Percentiles rank a stretch among this genome's conserved stretches.
Evolutionary conservation across 2,329 filamentous ascomycete genomes (phyloP).

Genomic region (Hymenoscyphus linearis): DNA sequence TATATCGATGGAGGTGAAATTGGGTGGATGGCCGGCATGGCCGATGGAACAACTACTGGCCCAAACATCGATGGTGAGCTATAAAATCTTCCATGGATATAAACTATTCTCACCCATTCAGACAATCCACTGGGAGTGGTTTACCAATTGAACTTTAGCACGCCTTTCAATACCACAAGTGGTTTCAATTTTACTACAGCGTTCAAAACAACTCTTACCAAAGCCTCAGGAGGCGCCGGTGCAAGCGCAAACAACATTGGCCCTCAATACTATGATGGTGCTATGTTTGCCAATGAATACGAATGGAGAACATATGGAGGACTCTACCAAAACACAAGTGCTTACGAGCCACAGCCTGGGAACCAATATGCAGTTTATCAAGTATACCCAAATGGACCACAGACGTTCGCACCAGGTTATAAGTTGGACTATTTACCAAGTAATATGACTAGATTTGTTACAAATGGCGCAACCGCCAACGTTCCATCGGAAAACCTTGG

Average conservation of each 20-base stretch:
- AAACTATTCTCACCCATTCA: constrained; percentile 27
- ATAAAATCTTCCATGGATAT: not conserved
- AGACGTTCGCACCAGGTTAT: constrained; percentile 40
- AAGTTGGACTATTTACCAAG: constrained; percentile 36
- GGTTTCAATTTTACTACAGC: constrained; percentile 47
- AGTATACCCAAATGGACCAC: constrained; percentile 45
- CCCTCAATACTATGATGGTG: constrained; percentile 57
- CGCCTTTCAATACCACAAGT: constrained; percentile 45
- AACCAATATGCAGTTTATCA: constrained; percentile 47
- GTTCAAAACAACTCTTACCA: constrained; percentile 45
- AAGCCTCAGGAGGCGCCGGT: constrained; percentile 36
- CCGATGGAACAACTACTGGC: constrained; percentile 37
- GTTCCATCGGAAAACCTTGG: constrained; percentile 66
- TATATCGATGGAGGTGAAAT: constrained; percentile 61
- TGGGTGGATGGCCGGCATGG: constrained; percentile 46
- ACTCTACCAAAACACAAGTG: constrained; percentile 35
- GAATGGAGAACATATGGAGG: constrained; percentile 64
- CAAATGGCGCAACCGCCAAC: constrained; percentile 58
- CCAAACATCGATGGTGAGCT: constrained; percentile 40
- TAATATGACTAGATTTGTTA: constrained; percentile 54
- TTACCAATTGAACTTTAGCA: constrained; percentile 54
- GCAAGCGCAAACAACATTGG: constrained; percentile 44
- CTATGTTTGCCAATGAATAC: constrained; percentile 58
- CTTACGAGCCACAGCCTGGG: constrained; percentile 36
- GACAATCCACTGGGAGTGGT: constrained; percentile 49